Evolutionary conservation across 495 filamentous ascomycete genomes (phyloP).

Genomic region (Penicillium riverlandense): DNA sequence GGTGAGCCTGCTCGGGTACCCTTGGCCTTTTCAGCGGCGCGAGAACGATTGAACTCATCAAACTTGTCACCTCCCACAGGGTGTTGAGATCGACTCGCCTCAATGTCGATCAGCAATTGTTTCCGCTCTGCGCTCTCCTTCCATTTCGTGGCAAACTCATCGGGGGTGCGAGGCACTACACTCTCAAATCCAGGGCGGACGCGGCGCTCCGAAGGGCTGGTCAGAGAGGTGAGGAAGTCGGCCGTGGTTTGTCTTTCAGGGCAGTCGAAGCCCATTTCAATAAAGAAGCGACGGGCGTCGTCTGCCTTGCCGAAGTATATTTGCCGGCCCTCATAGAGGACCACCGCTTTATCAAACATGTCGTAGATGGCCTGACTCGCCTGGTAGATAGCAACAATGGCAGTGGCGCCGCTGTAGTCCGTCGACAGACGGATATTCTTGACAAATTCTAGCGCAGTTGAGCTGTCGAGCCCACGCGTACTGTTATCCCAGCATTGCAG

Average conservation of each 20-base stretch:
- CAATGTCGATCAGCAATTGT: constrained; percentile 61
- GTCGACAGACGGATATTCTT: constrained; percentile 60
- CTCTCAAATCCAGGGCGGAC: constrained; percentile 58
- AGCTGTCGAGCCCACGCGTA: constrained; percentile 72
- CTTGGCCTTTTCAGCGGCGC: constrained; percentile 48
- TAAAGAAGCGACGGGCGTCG: constrained; percentile 62
- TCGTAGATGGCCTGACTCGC: constrained; percentile 72
- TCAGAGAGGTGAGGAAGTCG: constrained; percentile 77
- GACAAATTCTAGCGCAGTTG: constrained; percentile 76
- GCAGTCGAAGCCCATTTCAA: constrained; percentile 68
- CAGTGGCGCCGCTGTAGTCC: constrained; percentile 56
- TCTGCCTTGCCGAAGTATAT: constrained; percentile 67
- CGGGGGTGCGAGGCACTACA: constrained; percentile 60
- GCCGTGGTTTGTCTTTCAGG: constrained; percentile 66
- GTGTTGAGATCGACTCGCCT: constrained; percentile 55
- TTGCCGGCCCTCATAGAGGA: constrained; percentile 76
- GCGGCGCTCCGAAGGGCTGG: constrained; percentile 60
- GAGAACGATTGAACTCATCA: constrained; percentile 61
- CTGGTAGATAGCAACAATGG: constrained; percentile 79
- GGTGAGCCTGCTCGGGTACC: constrained; percentile 56
- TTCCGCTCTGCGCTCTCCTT: constrained; percentile 63
- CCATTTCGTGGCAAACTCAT: constrained; percentile 72
- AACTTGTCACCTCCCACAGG: constrained; percentile 58
- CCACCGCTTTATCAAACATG: constrained; percentile 67
- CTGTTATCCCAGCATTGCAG: constrained; percentile 78